Evolutionary conservation across 352 stramenopile genomes (phyloP), one percentile per base, ranked within the genome.

Genomic region (Thalassiosira delicatula): DNA sequence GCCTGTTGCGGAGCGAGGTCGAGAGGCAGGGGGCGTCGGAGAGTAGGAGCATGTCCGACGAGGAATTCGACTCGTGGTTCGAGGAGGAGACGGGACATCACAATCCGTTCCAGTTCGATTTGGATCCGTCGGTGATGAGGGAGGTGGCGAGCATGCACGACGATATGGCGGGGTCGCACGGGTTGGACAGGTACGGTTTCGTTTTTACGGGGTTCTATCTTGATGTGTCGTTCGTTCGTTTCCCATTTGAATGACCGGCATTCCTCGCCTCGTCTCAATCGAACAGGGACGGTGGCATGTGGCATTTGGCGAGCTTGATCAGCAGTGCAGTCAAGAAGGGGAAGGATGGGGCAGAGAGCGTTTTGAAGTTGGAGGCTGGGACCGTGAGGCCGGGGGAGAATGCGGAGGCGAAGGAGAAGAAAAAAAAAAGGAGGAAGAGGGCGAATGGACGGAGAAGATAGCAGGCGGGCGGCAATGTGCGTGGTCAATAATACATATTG

Each of bases 231-330:
- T n/a, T n/a, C n/a, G n/a, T n/a, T n/a, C n/a, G n/a, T n/a, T n/a
- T n/a, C n/a, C n/a, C n/a, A n/a, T n/a, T n/a, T n/a, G n/a, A n/a
- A n/a, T n/a, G n/a, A n/a, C n/a, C n/a, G n/a, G n/a, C n/a, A n/a
- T n/a, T n/a, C n/a, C n/a, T n/a, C n/a, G n/a, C n/a, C n/a, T n/a
- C n/a, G n/a, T n/a, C n/a, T n/a, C n/a, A n/a, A n/a, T n/a, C n/a
- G n/a, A n/a, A n/a, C n/a, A 27, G 82, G 23, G 90, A 93, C 79
- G 89, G 90, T 27, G 90, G 88, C 32, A 89, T 92, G 88, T 94
- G 89, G 88, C 80, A 85, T 32, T 69, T 93, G 66, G 88, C 88
- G 1, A 85, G 76, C 67, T 88, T 92, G 81, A 88, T 94, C 4
- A 87, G 70, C 19, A 76, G 67, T 44, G 68, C 72, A 35, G 88